Evolutionary conservation across 1,284 basidiomycete species (phyloP).

Genomic region (Sporisorium graminicola): DNA sequence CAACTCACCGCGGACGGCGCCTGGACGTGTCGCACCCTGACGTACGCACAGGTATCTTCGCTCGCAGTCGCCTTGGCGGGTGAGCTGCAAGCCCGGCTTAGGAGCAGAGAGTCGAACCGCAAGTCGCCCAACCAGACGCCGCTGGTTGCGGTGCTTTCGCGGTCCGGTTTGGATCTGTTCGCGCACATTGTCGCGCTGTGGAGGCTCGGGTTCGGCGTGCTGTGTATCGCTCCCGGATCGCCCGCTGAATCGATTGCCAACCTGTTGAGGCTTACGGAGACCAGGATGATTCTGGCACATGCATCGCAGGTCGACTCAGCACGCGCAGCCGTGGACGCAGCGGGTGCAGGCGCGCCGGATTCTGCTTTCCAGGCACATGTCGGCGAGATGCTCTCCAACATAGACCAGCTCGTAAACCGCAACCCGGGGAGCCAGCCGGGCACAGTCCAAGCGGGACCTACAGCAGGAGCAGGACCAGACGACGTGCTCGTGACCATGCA

Average conservation of each 20-base stretch:
- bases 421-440: background rate
- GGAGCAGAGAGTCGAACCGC: slow-evolving; percentile 11
- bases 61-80: slow-evolving; percentile 15
- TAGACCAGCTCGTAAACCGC: background rate
- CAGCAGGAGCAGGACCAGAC: slow-evolving; percentile 33
- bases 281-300: slow-evolving; percentile 73
- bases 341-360: background rate
- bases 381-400: slow-evolving; percentile 21
- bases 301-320: slow-evolving; percentile 70
- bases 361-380: background rate
- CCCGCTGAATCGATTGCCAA: slow-evolving; percentile 75
- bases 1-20: slow-evolving; percentile 24
- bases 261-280: slow-evolving; percentile 73
- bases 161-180: slow-evolving; percentile 71
- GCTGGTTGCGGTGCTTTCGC: slow-evolving; percentile 69
- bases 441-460: too few species aligned
- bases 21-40: slow-evolving; percentile 63
- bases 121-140: slow-evolving; percentile 23
- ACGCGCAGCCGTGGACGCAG: slow-evolving; percentile 17
- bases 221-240: slow-evolving; percentile 71
- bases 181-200: slow-evolving; percentile 70
- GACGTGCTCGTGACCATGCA: slow-evolving; percentile 75
- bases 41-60: slow-evolving; percentile 24
- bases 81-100: slow-evolving; percentile 10
- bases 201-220: slow-evolving; percentile 70